Conservation (phyloP, 495 filamentous ascomycete species). For the Glonium stellatum region DNA sequence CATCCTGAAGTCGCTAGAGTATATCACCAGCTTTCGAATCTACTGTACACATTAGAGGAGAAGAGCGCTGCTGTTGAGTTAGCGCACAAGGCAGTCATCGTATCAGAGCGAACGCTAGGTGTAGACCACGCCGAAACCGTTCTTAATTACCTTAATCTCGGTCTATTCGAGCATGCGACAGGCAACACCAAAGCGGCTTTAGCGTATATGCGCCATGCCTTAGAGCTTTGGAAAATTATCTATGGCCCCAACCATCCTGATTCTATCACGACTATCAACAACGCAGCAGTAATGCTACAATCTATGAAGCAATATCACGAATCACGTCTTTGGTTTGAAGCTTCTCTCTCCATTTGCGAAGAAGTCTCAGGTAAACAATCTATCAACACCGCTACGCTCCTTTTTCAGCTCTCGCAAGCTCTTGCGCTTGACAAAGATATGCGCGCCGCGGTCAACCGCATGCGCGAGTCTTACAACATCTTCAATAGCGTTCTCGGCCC, state of each 20-base stretch:
- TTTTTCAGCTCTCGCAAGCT: constrained; percentile 95
- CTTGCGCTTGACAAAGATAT: constrained; percentile 87
- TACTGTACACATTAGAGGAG: constrained; percentile 93
- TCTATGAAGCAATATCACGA: constrained; percentile 84
- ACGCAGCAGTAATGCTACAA: constrained; percentile 97
- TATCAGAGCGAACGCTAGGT: constrained; percentile 89
- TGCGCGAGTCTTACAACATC: constrained; percentile 93
- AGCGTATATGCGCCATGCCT: constrained; percentile 80
- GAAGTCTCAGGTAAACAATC: constrained; percentile 77
- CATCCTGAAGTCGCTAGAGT: constrained; percentile 95
- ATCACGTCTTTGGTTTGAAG: constrained; percentile 94
- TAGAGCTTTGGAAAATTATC: constrained; percentile 94
- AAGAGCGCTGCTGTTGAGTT: constrained; percentile 92
- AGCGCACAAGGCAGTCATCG: constrained; percentile 91
- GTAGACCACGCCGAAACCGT: constrained; percentile 91
- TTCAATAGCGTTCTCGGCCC: constrained; percentile 79
- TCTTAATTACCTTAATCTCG: constrained; percentile 89
- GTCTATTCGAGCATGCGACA: constrained; percentile 86
- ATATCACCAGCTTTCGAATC: constrained; percentile 88
- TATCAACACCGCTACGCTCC: constrained; percentile 87
- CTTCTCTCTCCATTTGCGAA: constrained; percentile 79
- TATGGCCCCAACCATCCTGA: constrained; percentile 92
- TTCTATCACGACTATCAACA: constrained; percentile 97
- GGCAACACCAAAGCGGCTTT: constrained; percentile 81
- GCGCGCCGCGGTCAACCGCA: constrained; percentile 79